A percentile compares a stretch with the other conserved stretches of the same genome.
Conservation (phyloP, 306 rosid species). For the Quercus variabilis region DNA sequence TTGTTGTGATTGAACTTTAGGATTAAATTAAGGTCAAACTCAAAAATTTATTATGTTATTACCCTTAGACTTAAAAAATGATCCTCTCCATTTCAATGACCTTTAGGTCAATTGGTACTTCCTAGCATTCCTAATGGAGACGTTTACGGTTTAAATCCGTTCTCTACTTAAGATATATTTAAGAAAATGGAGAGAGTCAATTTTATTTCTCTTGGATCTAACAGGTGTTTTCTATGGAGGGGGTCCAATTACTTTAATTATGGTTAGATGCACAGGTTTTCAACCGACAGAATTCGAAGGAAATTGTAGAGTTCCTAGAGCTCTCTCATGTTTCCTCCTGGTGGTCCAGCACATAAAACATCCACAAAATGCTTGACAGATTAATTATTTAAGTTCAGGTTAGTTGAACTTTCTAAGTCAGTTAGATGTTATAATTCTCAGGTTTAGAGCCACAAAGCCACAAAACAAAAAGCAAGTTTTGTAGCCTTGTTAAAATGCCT, state of each 20-base stretch:
- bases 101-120: too few species aligned
- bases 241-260: background rate
- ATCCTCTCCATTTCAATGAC: too few species aligned
- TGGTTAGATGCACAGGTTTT: constrained; percentile 8
- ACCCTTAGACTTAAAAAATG: too few species aligned
- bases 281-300: constrained; percentile 23
- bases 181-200: too few species aligned
- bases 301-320: background rate
- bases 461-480: constrained; percentile 27
- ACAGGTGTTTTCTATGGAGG: background rate
- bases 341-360: constrained; percentile 19
- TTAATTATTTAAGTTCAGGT: constrained; percentile 13
- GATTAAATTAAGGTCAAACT: too few species aligned
- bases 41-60: too few species aligned
- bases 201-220: too few species aligned
- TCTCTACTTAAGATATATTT: too few species aligned
- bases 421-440: constrained; percentile 13
- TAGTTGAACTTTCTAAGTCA: constrained; percentile 10
- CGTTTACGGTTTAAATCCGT: too few species aligned
- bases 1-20: too few species aligned
- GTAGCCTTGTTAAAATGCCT: constrained; percentile 20
- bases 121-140: too few species aligned
- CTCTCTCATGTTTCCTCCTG: constrained; percentile 4
- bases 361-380: constrained; percentile 24
- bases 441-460: constrained; percentile 18